phyloP scores from a whole-genome alignment of 176 grass and related monocot genomes.

The Neostapfia colusana region DNA sequence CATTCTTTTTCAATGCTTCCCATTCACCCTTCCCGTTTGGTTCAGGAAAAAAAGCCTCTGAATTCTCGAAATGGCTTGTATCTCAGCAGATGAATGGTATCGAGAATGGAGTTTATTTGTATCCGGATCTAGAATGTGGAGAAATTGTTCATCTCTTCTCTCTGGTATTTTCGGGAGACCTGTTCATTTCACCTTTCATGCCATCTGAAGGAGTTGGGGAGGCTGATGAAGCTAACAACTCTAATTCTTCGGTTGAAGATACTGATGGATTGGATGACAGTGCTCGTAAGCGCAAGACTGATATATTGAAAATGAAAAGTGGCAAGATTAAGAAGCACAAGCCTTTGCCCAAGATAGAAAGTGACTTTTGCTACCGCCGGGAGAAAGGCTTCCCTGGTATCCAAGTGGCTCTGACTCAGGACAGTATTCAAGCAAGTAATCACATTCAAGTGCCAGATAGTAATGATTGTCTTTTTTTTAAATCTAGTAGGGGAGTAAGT shows the following conservation, averaged over 20 bases:
- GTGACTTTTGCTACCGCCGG: slow-evolving; percentile 59
- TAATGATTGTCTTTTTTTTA: slow-evolving; percentile 51
- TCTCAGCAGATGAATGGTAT: slow-evolving; percentile 54
- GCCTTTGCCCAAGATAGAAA: slow-evolving; percentile 56
- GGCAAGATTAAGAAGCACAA: slow-evolving; percentile 68
- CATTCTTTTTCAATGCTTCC: slow-evolving; percentile 71
- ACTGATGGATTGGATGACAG: slow-evolving; percentile 21
- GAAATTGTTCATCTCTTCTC: slow-evolving; percentile 75
- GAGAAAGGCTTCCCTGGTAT: slow-evolving; percentile 96
- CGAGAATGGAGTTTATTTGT: slow-evolving; percentile 50
- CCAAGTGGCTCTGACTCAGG: slow-evolving; percentile 57
- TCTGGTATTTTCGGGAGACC: slow-evolving; percentile 59
- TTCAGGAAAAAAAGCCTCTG: slow-evolving; percentile 69
- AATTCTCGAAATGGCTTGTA: slow-evolving; percentile 68
- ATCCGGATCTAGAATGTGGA: slow-evolving; percentile 81
- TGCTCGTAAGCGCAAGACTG: slow-evolving; percentile 56
- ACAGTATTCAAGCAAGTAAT: slow-evolving; percentile 46
- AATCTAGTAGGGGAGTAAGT: slow-evolving; percentile 36
- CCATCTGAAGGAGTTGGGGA: slow-evolving; percentile 85
- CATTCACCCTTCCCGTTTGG: slow-evolving; percentile 85
- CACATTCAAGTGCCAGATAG: slow-evolving; percentile 25
- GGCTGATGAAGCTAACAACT: slow-evolving; percentile 61
- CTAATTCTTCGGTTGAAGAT: slow-evolving; percentile 36
- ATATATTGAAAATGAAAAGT: slow-evolving; percentile 43
- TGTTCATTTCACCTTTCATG: slow-evolving; percentile 65